Base-by-base conservation (phyloP, 169 alveolate genomes). In the Plasmodium chabaudi region DNA sequence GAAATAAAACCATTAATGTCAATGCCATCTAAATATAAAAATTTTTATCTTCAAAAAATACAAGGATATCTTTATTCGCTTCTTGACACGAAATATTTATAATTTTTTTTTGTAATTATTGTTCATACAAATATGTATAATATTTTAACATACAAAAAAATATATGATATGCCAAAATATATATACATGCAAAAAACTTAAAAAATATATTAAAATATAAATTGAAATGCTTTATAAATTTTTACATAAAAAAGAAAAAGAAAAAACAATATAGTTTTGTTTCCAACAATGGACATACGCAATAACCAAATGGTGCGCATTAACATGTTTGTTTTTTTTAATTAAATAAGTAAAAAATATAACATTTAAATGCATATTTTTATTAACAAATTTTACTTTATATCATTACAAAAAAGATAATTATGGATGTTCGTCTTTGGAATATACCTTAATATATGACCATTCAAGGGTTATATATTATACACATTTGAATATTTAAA, bases 41-140 rank as follows among this genome's bases (percentile, higher is more conserved):
- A 84, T 84, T 84, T 84, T 70, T 84, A 84, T 70, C 12, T 84
- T 13, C 84, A 84, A 57, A 84, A 84, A 60, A 68, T 84, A 44
- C 82, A 84, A 59, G 91, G 91, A 15, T 4, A 68, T n/a, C 70
- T 84, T 15, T 68, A 68, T 63, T 39, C 91, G 17, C 15, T 68
- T 21, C 60, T 84, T 42, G 91, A 84, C 47, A 65, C 68, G 15
- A 73, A 84, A 23, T 70, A 70, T 27, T 51, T 70, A 70, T 70
- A 34, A 34, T 3, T 34, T 34, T 34, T 34, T 34, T 34, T 34
- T 51, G n/a, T 57, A 23, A 68, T 9, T 15, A 21, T 39, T 27
- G 27, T 1, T 1, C 23, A 68, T 12, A n/a, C 46, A 51, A 51
- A 51, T 51, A 13, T 57, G 44, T 15, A 57, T 57, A 57, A 19